Base-by-base conservation (phyloP, 139 green algal genomes). In the Auxenochlorella pyrenoidosa region DNA sequence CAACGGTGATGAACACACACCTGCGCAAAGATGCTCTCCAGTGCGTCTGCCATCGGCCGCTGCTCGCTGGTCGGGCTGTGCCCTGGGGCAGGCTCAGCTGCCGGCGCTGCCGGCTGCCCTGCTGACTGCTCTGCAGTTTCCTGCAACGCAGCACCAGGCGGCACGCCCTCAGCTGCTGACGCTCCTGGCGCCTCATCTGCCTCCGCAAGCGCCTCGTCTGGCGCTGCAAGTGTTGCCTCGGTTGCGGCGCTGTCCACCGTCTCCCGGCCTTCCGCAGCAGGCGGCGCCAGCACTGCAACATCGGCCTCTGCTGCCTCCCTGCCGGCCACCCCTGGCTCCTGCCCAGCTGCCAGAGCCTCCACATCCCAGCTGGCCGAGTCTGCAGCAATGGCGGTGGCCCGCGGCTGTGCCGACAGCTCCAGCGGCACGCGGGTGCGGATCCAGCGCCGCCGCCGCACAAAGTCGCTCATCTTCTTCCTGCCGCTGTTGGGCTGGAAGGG, bases 371-470 rank as follows among this genome's bases (percentile, higher is more conserved):
- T 86, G 65, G 15, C 66, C 16, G 32, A 54, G 66, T 79, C 83
- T 2, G n/a, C 43, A 24, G 71, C 54, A 26, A 81, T 81, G 34
- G 83, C 51, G 47, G 68, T 76, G 83, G 36, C 34, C 2, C 83
- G 47, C 44, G 30, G 82, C 36, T 47, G 65, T n/a, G 34, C 47
- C 8, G 70, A 24, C 32, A 87, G 83, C 73, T 34, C 73, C 38
- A 79, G 43, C 32, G 80, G 88, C 32, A 92, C 88, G 34, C 92
- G 92, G 8, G 84, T 91, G 76, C 94, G 92, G 6, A 95, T 68
- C 93, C 93, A 96, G 24, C 94, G 82, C 36, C 94, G 84, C 19
- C 91, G 86, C 28, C 94, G 76, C 38, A 96, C 94, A 89, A 94
- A 96, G 89, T 95, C 91, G n/a, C 80, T 30, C 26, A 94, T 87